Evolutionary conservation across 2,329 filamentous ascomycete genomes (phyloP), one percentile per base, ranked within the genome.

Genomic region (Diatrype stigma): DNA sequence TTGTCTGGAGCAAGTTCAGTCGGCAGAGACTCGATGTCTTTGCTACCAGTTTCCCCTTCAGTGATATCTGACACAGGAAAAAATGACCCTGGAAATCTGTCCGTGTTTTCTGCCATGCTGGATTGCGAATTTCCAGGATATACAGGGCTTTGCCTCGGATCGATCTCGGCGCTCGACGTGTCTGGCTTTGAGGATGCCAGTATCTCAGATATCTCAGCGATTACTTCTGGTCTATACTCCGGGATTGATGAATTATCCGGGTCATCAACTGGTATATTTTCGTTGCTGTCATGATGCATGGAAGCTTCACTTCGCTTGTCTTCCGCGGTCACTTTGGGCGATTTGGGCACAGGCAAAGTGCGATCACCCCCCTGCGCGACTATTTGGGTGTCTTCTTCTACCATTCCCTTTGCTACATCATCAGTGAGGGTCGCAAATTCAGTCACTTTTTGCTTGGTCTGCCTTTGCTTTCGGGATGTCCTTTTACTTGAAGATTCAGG

Each of bases 401-500:
- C 21, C 14, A 23, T 21, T 23, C n/a, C 16, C 16, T 8, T 21
- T 16, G 16, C 21, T 11, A 28, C 12, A 11, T 44, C 40, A 0
- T 44, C 40, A 8, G 40, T 30, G 5, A 30, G 5, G 26, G 26
- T 5, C 10, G 10, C 10, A 30, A 10, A 30, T 10, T 30, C 26
- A 10, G 10, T 30, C 5, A 10, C 5, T 10, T 30, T 10, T 10
- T 30, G 26, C 26, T 30, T 30, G 26, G 5, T 10, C 26, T 30
- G 26, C 10, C 26, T 30, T 3, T 22, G 22, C 23, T 35, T 40
- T 11, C 17, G 6, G 16, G 14, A 16, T 6, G 16, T 12, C 34
- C 34, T 37, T 37, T 37, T 16, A 6, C 48, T 46, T 26, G 54
- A 53, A 14, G 52, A 48, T 16, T 63, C 56, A 21, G 46, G 51